Percentiles rank a stretch among this genome's conserved stretches.
phyloP scores from a whole-genome alignment of 2,329 filamentous ascomycete species.

The Monosporascus sp. region DNA sequence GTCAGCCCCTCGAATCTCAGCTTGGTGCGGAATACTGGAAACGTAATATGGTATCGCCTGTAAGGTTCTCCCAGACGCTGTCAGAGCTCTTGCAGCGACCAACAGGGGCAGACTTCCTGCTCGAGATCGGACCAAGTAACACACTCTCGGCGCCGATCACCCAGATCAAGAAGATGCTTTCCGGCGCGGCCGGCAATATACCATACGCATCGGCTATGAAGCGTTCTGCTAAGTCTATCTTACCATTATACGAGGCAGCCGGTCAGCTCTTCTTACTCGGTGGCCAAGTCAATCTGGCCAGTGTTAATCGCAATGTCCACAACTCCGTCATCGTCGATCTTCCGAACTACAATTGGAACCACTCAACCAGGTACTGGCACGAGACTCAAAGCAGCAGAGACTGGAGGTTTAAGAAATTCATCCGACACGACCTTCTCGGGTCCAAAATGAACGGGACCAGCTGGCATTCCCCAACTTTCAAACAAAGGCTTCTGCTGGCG shows the following conservation, averaged over 20 bases:
- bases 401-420: conserved; percentile 4
- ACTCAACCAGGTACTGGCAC: conserved; percentile 7
- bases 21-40: conserved; percentile 12
- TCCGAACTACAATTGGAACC: conserved; percentile 14
- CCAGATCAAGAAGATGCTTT: conserved; percentile 12
- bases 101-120: conserved; percentile 14
- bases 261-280: conserved; percentile 11
- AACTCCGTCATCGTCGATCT: conserved; percentile 8
- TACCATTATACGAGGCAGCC: conserved; percentile 6
- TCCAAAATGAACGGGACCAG: conserved; percentile 1
- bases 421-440: conserved; percentile 8
- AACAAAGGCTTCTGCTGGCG: conserved; percentile 1
- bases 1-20: not conserved
- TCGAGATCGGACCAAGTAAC: conserved; percentile 13
- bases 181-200: no score
- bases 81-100: no score
- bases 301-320: conserved; percentile 5
- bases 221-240: conserved; percentile 1
- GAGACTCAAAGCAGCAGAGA: conserved; percentile 6
- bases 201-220: conserved; percentile 6
- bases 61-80: conserved; percentile 2
- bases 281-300: conserved; percentile 3
- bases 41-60: conserved; percentile 16
- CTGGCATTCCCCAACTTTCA: conserved; percentile 2
- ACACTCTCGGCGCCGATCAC: conserved; percentile 8